phyloP scores from a whole-genome alignment of 2,329 filamentous ascomycete genomes.

The Cladophialophora yegresii region DNA sequence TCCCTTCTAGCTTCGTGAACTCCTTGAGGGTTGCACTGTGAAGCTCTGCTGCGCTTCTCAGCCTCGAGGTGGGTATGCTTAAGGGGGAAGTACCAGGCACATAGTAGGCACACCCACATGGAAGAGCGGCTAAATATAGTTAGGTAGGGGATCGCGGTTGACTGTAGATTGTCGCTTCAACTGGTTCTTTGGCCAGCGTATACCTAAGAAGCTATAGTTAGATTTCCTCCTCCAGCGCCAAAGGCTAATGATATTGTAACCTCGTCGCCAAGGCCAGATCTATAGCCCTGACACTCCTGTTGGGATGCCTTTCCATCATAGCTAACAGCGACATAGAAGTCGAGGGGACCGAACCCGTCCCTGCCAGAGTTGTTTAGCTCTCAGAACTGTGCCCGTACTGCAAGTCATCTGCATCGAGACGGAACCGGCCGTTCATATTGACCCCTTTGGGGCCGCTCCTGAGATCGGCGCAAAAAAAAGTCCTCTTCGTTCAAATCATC shows the following conservation, averaged over 20 bases:
- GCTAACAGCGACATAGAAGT: background rate
- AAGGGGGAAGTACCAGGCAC: no score
- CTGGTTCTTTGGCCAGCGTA: background rate
- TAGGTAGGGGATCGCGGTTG: background rate
- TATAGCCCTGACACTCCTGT: background rate
- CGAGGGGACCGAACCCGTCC: background rate
- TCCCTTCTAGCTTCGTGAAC: no score
- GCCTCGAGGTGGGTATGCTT: no score
- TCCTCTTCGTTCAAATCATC: background rate
- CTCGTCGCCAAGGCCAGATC: background rate
- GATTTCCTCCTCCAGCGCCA: background rate
- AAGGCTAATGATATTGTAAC: background rate
- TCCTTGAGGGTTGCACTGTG: no score
- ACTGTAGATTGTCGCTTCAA: background rate
- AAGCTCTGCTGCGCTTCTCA: no score
- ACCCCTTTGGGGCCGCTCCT: background rate
- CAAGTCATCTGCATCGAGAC: background rate
- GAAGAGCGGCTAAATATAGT: no score
- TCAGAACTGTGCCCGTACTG: background rate
- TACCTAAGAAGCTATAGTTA: background rate
- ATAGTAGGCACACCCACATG: no score
- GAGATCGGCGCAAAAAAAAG: background rate
- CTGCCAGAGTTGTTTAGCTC: no score
- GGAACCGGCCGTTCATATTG: background rate
- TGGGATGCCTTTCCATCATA: background rate